phyloP scores from a whole-genome alignment of 108 stramenopile species.

The Fragilariopsis cylindrus region DNA sequence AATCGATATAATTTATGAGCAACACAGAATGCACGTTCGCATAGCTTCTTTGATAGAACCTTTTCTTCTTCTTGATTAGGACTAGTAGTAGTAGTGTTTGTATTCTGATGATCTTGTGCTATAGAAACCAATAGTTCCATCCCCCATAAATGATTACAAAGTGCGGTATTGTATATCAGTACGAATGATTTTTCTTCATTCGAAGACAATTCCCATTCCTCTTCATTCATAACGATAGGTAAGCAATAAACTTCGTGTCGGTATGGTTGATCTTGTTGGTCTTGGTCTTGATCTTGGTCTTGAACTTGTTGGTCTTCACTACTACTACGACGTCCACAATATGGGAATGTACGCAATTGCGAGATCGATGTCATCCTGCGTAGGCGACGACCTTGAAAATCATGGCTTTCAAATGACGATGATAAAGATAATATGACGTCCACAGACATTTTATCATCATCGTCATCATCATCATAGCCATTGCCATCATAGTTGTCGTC shows the following conservation, averaged over 20 bases:
- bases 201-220: not conserved
- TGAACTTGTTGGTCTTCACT: too few species aligned
- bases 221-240: slow-evolving; percentile 1
- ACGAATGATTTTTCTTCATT: not conserved
- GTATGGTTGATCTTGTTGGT: not conserved
- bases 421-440: too few species aligned
- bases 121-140: not conserved
- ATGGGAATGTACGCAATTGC: too few species aligned
- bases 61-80: not conserved
- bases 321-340: too few species aligned
- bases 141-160: slow-evolving; percentile 8
- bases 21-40: not conserved
- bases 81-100: not conserved
- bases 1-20: not conserved
- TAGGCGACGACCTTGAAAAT: too few species aligned
- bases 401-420: too few species aligned
- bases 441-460: too few species aligned
- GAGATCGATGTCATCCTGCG: too few species aligned
- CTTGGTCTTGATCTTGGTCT: too few species aligned
- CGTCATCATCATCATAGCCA: too few species aligned
- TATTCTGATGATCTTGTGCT: not conserved
- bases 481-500: too few species aligned
- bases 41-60: not conserved
- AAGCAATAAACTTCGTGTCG: slow-evolving; percentile 1
- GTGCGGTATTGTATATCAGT: slow-evolving; percentile 5